Conservation (phyloP, 306 rosid species). For the Trifolium dubium region DNA sequence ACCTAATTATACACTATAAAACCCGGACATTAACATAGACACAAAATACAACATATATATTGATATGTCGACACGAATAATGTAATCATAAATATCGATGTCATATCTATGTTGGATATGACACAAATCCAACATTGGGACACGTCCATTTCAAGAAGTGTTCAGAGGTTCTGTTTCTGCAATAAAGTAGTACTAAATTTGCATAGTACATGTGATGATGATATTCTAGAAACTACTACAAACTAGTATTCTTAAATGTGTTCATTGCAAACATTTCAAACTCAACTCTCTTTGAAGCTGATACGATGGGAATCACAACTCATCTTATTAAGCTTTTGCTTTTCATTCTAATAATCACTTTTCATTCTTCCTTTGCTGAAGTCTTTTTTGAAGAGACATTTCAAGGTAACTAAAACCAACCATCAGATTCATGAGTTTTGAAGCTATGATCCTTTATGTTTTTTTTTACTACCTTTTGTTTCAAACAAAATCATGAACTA, state of each 20-base stretch:
- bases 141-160: no score
- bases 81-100: no score
- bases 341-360: constrained; percentile 38
- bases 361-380: constrained; percentile 49
- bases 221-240: no score
- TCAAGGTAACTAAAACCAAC: constrained; percentile 48
- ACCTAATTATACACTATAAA: no score
- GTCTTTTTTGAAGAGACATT: constrained; percentile 65
- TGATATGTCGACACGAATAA: no score
- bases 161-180: no score
- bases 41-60: no score
- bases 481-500: background rate
- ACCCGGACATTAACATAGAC: no score
- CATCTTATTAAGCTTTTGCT: background rate
- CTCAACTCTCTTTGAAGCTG: background rate
- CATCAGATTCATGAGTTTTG: background rate
- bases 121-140: no score
- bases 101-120: no score
- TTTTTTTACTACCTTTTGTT: background rate
- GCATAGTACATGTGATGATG: no score
- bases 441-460: background rate
- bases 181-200: no score
- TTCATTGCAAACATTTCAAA: background rate
- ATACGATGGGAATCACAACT: background rate
- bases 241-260: background rate